Conservation (phyloP, 2,329 filamentous ascomycete genomes). For the Grosmannia clavigera region DNA sequence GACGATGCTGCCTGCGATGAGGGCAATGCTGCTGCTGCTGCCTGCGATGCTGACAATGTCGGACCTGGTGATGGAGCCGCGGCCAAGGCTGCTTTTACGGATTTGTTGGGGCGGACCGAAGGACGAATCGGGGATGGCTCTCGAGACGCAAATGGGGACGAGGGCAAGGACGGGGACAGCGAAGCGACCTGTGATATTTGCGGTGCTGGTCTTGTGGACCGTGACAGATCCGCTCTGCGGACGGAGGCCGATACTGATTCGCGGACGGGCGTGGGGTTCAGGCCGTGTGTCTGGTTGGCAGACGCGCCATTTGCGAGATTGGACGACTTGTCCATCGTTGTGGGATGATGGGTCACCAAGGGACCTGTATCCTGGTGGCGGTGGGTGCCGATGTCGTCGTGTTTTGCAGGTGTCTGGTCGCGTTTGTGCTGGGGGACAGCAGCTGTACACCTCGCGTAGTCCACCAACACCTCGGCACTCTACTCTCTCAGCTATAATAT, state of each 20-base stretch:
- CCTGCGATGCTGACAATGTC: not conserved
- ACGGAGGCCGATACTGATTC: constrained; percentile 15
- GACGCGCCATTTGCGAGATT: constrained; percentile 18
- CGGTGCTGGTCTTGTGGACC: constrained; percentile 9
- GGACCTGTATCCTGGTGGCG: constrained; percentile 4
- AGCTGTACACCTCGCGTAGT: not conserved
- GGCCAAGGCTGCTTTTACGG: constrained; percentile 19
- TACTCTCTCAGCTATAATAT: constrained; percentile 4
- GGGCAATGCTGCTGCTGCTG: not conserved
- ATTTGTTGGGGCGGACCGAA: constrained; percentile 17
- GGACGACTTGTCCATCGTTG: constrained; percentile 24
- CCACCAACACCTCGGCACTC: not conserved
- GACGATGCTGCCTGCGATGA: not conserved
- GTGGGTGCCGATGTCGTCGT: not conserved
- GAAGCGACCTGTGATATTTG: constrained; percentile 14
- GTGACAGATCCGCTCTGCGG: constrained; percentile 12
- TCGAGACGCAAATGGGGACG: constrained; percentile 24
- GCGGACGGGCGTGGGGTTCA: constrained; percentile 15
- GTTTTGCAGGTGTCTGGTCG: not conserved
- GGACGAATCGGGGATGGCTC: constrained; percentile 36
- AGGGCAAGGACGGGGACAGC: constrained; percentile 16
- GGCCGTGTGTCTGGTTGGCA: constrained; percentile 12
- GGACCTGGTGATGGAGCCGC: not conserved
- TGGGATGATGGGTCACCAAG: constrained; percentile 13
- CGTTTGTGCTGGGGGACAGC: not conserved